Percentiles rank a stretch among this genome's conserved stretches.
These are phyloP conservation scores for Populus tremula DNA, from an alignment of 345 rosid species.

Conservation along the genomic window DNA sequence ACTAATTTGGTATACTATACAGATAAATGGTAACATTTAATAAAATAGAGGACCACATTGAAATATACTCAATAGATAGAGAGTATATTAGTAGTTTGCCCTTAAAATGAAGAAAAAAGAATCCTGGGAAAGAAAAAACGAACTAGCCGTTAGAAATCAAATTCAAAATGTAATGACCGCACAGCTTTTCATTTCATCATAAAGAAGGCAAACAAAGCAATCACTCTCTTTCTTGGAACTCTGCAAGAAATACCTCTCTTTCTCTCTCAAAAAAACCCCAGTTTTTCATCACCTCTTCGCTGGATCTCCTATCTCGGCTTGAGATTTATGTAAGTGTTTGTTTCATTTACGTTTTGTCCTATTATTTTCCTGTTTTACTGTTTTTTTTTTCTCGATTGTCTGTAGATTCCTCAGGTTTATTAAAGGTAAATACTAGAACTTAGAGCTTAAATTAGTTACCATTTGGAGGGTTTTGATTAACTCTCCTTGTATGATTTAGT, in stretches of 20 bases:
- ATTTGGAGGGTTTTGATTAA: neutral
- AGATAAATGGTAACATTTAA: neutral
- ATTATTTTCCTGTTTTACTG: neutral
- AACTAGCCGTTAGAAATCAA: constrained; percentile 30
- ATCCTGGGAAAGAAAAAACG: neutral
- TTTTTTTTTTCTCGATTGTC: too few species aligned
- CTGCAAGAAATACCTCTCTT: neutral
- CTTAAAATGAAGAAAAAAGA: neutral
- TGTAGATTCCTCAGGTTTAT: neutral
- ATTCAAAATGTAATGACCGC: constrained; percentile 24
- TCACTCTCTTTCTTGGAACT: neutral
- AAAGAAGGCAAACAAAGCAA: constrained; percentile 2
- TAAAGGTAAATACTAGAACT: neutral
- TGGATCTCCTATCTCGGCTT: constrained; percentile 20
- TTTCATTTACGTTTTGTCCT: neutral
- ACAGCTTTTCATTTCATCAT: constrained; percentile 14
- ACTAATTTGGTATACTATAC: too few species aligned
- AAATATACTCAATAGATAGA: neutral
- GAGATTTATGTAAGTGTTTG: constrained; percentile 14
- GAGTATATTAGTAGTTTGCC: neutral
- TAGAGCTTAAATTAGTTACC: neutral
- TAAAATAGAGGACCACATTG: neutral
- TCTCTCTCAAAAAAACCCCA: neutral
- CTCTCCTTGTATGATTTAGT: constrained; percentile 12
- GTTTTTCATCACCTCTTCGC: neutral